These are phyloP conservation scores for Claviceps digitariae DNA, from an alignment of 2,329 filamentous ascomycete genomes.

Conservation along the genomic window DNA sequence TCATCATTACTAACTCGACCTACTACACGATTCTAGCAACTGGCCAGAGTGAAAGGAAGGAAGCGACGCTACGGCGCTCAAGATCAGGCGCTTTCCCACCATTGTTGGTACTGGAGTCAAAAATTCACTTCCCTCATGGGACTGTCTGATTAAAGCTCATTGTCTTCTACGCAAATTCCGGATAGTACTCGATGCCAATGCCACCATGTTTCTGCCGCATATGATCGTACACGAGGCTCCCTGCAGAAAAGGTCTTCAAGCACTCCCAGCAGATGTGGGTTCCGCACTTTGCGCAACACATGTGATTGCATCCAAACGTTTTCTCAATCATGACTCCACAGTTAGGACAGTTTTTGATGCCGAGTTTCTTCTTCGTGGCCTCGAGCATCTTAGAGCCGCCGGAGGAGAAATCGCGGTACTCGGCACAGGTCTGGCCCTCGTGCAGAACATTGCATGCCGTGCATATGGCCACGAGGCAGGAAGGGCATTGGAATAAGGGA, in stretches of 20 bases:
- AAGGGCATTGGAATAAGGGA: conserved; percentile 18
- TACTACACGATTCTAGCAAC: too few relatives aligned
- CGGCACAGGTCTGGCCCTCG: conserved; percentile 18
- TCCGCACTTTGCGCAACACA: conserved; percentile 26
- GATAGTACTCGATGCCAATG: background rate
- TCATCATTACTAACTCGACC: too few relatives aligned
- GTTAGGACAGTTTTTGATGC: conserved; percentile 26
- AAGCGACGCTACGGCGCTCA: too few relatives aligned
- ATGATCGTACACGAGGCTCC: conserved; percentile 13
- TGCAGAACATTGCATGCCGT: conserved; percentile 22
- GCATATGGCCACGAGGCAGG: conserved; percentile 23
- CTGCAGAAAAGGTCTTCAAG: conserved; percentile 19
- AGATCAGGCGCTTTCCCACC: too few relatives aligned
- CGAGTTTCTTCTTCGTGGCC: conserved; percentile 19
- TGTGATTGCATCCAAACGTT: conserved; percentile 31
- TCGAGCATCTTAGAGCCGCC: conserved; percentile 14
- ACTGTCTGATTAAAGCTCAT: too few relatives aligned
- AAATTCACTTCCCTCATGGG: too few relatives aligned
- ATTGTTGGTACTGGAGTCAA: too few relatives aligned
- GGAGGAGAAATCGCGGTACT: conserved; percentile 15
- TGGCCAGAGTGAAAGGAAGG: too few relatives aligned
- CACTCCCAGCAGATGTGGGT: conserved; percentile 37
- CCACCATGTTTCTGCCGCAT: conserved; percentile 7
- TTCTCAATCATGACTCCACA: conserved; percentile 30
- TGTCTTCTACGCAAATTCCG: background rate